A percentile compares a stretch with the other conserved stretches of the same genome.
phyloP scores from a whole-genome alignment of 2,329 filamentous ascomycete species.

The Clonostachys byssicola region DNA sequence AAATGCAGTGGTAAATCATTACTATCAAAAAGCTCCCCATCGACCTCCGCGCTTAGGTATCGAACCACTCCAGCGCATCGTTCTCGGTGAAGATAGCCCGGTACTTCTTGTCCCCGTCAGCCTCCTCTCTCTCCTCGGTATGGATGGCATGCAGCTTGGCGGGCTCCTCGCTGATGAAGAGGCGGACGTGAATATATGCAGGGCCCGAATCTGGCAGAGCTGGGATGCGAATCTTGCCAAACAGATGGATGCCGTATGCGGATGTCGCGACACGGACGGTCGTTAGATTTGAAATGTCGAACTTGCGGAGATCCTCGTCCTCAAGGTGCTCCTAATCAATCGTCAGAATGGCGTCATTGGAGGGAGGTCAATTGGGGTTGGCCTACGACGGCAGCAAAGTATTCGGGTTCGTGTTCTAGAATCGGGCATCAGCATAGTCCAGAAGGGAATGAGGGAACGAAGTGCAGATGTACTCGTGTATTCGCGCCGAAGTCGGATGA shows the following conservation, averaged over 20 bases:
- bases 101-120: constrained; percentile 87
- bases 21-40: background rate
- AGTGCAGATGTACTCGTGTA: constrained; percentile 29
- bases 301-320: constrained; percentile 87
- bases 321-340: constrained; percentile 10
- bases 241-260: constrained; percentile 74
- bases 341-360: too few species aligned
- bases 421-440: background rate
- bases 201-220: constrained; percentile 47
- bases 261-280: constrained; percentile 90
- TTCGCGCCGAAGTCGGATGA: constrained; percentile 43
- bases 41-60: constrained; percentile 23
- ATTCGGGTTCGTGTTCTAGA: constrained; percentile 48
- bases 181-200: constrained; percentile 79
- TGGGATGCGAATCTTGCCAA: constrained; percentile 64
- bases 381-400: constrained; percentile 44
- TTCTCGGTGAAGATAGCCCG: constrained; percentile 90
- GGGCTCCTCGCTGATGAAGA: constrained; percentile 78
- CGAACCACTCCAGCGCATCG: constrained; percentile 71
- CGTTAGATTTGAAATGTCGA: constrained; percentile 75
- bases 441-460: background rate
- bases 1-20: too few species aligned
- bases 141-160: constrained; percentile 91
- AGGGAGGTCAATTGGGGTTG: background rate
- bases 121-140: constrained; percentile 89